Evolutionary conservation across 1,284 basidiomycete genomes (phyloP), one percentile per base, ranked within the genome.

Genomic region (Leucocoprinus gongylophorus): DNA sequence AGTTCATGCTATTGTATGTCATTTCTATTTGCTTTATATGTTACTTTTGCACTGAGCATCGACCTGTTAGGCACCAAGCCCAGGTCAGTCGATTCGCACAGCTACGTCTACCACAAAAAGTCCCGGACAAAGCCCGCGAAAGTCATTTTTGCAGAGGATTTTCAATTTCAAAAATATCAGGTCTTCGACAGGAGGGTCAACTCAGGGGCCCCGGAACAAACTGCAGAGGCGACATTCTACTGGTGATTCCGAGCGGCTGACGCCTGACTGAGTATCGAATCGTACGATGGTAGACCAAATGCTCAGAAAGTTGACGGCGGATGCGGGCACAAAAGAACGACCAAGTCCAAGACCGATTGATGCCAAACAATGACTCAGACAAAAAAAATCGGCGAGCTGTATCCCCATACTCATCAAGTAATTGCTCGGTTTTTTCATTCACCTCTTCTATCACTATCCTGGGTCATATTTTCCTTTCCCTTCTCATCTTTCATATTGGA

Each of bases 1-100:
- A 59, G 76, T 85, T 52, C 81, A 81, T 61, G 74, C 85, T 56
- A 72, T 87, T 60, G 85, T 86, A 65, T 72, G 84, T 79, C 49
- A 30, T 39, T 35, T 18, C 18, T 18, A 10, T 33, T n/a, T 8
- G 37, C 8, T 28, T 9, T 2, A 9, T n/a, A 2, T 26, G 23
- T 26, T 12, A 21, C 15, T 39, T 29, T 15, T 28, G 8, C 12
- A 37, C 21, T 46, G 20, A 32, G 41, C 29, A 46, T 35, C 39
- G 12, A 23, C 38, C 23, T 58, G 54, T 45, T 57, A 75, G 73
- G 62, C 63, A 54, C 67, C 68, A 51, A 77, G 74, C 56, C 68
- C 74, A 54, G 71, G 72, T 40, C 65, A 68, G n/a, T 78, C 78
- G 12, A 64, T 78, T 29, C 67, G 65, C 46, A 77, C 78, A 20